Evolutionary conservation across 2,329 filamentous ascomycete species (phyloP).

Genomic region (Madurella fahalii): DNA sequence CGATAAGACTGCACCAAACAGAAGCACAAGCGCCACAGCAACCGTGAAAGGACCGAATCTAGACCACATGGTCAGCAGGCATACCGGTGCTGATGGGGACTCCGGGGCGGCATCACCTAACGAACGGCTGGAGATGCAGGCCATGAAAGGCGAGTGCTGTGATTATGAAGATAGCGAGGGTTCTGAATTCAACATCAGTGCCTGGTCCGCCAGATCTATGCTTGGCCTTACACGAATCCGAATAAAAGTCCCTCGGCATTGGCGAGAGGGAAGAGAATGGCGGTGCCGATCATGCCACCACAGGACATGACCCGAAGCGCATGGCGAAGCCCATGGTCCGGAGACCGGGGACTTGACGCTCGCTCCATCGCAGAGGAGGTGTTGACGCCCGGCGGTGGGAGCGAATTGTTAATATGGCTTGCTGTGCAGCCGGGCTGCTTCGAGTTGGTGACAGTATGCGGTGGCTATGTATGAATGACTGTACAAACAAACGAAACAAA

Average conservation of each 20-base stretch:
- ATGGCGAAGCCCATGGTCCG: slow-evolving; percentile 1
- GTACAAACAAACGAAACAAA: background rate
- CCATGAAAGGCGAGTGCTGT: slow-evolving; percentile 17
- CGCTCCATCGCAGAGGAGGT: slow-evolving; percentile 2
- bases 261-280: slow-evolving; percentile 23
- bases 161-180: slow-evolving; percentile 19
- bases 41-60: slow-evolving; percentile 21
- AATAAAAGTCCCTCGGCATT: slow-evolving; percentile 15
- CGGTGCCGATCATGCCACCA: slow-evolving; percentile 23
- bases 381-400: background rate
- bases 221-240: slow-evolving; percentile 18
- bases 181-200: slow-evolving; percentile 16
- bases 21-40: slow-evolving; percentile 17
- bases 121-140: slow-evolving; percentile 18
- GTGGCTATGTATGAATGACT: background rate
- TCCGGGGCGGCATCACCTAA: slow-evolving; percentile 11
- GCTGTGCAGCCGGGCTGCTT: background rate
- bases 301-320: slow-evolving; percentile 17
- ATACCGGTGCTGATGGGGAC: background rate
- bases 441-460: background rate
- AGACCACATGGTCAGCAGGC: slow-evolving; percentile 6
- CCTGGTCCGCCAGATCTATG: background rate
- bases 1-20: slow-evolving; percentile 19
- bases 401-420: background rate
- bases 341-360: background rate